Base-by-base conservation (phyloP, 1,284 basidiomycete species). In the Vanrija sp. region DNA sequence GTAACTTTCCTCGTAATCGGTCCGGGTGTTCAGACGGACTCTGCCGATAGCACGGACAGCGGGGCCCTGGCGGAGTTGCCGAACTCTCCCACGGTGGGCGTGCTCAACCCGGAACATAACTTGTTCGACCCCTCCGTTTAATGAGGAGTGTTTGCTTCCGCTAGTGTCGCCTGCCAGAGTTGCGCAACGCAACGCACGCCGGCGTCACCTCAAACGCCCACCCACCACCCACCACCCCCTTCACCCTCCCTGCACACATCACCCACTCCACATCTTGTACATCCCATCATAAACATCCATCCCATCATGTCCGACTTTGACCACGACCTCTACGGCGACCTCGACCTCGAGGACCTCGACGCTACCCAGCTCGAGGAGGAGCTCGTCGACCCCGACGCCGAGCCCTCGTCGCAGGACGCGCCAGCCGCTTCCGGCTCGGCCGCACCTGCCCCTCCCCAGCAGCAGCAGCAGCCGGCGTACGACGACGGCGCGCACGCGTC, bases 301-400 rank as follows among this genome's bases (percentile, higher is more conserved):
- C 31, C 5, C 31, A 66, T 23, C 15, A 72, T 73, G 72, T 63
- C 72, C 38, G 65, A 68, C 57, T 66, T 63, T 53, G 65, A 69
- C 57, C 67, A 74, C 52, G 65, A 66, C 53, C 60, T 68, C 19
- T 68, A 69, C 57, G 66, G 68, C 41, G 68, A 68, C 41, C 48
- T 60, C 62, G 67, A 71, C 59, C 60, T 69, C 46, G 71, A 66
- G 61, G 71, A 72, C 50, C 59, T 61, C 44, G 69, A 71, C 52
- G 66, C 67, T n/a, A 59, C 66, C 10, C 64, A 65, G 46, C 62
- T 69, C 6, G 67, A 69, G 45, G 62, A 65, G 44, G 68, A 70
- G 46, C 61, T 70, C 4, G 63, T 68, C 7, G 68, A 68, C 46
- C 68, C 69, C 7, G 57, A 59, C 45, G 47, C 49, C 12, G 57